These are phyloP conservation scores for Magnolia changhungtana DNA, from an alignment of 164 flowering plant species.

Conservation along the genomic window DNA sequence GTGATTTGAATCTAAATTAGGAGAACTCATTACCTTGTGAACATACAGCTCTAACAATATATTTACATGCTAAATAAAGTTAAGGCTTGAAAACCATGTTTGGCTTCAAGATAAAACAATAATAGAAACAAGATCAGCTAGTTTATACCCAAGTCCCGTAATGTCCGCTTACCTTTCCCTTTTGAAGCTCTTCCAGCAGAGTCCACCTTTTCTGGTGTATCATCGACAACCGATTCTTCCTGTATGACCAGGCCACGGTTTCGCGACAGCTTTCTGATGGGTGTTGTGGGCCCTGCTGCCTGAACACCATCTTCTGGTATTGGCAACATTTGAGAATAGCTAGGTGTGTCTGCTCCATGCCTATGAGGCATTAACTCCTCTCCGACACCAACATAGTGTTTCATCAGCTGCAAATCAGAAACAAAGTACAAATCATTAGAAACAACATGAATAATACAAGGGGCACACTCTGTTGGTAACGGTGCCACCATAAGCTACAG, in stretches of 20 bases:
- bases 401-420: conserved; percentile 28
- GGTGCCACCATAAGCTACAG: no score
- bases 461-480: no score
- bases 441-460: no score
- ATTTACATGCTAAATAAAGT: background rate
- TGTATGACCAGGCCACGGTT: conserved; percentile 30
- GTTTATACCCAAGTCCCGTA: background rate
- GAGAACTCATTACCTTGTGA: no score
- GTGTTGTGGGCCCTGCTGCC: conserved; percentile 17
- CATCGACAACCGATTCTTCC: conserved; percentile 52
- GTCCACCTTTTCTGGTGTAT: conserved; percentile 43
- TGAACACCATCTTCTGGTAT: background rate
- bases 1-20: no score
- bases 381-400: conserved; percentile 20
- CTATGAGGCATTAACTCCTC: conserved; percentile 40
- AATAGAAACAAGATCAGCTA: background rate
- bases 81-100: background rate
- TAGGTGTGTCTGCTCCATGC: background rate
- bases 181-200: background rate
- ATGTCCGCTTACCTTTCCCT: conserved; percentile 43
- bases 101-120: background rate
- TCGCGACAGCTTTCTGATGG: conserved; percentile 29
- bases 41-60: no score
- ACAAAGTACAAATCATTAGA: background rate
- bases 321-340: background rate